Conservation (phyloP, 305 asterid genomes). For the Ilex paraguariensis region DNA sequence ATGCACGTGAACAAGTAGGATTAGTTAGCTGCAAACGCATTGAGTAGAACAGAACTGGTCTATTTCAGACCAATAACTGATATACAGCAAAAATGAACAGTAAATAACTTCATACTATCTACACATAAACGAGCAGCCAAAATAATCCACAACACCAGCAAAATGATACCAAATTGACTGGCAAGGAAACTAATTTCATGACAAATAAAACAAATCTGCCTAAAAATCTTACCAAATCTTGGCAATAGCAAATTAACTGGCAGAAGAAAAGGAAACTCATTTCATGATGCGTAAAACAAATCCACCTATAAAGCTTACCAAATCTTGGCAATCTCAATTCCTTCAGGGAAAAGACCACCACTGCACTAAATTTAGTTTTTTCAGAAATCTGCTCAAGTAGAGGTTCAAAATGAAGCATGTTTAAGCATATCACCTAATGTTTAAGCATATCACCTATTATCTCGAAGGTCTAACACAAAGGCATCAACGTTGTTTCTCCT, state of each 20-base stretch:
- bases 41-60: neutral
- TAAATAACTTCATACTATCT: no score
- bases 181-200: neutral
- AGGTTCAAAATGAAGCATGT: slow-evolving; percentile 14
- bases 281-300: neutral
- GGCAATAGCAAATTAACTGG: slow-evolving; percentile 25
- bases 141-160: neutral
- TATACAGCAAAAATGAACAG: neutral
- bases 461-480: slow-evolving; percentile 89
- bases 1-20: neutral
- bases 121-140: neutral
- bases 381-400: slow-evolving; percentile 19
- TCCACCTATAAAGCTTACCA: slow-evolving; percentile 52
- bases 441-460: slow-evolving; percentile 64
- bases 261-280: neutral
- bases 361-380: slow-evolving; percentile 44
- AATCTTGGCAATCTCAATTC: slow-evolving; percentile 96
- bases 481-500: slow-evolving; percentile 76
- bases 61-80: neutral
- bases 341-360: slow-evolving; percentile 99
- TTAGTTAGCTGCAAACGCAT: neutral
- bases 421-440: slow-evolving; percentile 45
- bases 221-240: slow-evolving; percentile 77
- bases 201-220: neutral
- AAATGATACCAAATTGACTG: neutral